Evolutionary conservation across 2,329 filamentous ascomycete genomes (phyloP), one percentile per base, ranked within the genome.

Genomic region (Westerdykella sp.): DNA sequence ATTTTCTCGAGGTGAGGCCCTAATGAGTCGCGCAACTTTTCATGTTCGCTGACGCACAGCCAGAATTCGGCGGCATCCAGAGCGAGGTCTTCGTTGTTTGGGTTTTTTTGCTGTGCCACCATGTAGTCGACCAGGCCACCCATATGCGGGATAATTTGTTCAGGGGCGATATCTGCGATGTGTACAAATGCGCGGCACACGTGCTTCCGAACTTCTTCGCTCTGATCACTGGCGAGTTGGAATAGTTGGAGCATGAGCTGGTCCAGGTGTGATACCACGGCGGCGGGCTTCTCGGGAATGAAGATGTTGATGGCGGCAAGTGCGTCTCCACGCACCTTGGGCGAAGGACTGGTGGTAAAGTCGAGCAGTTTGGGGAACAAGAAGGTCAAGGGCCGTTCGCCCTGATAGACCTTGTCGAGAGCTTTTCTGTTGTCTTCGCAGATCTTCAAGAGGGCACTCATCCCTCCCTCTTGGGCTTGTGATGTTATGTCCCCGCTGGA

Each of bases 41-140:
- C 79, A 62, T 95, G 87, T 64, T 96, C 93, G 47, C 89, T 90
- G 15, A 95, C 83, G 32, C 88, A 88, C 36, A 98, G 79, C 89
- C 94, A 98, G 63, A 98, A 98, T 66, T 98, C 93, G 5, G 93
- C 89, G 7, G 93, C 93, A 64, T 98, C 93, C 52, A 94, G 83
- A 31, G 91, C 89, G 45, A 98, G 75, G 34, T 97, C 89, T 43
- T 90, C 84, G 52, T 97, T 90, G 21, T 90, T 83, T 18, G 71
- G 69, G 50, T 83, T 84, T 65, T 84, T 81, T 66, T 98, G 93
- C 65, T 98, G 93, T 23, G 81, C 75, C 45, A 97, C 79, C 65
- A 96, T 93, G 63, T 96, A 98, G 61, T 94, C 87, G 23, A 98
- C 89, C 43, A 98, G 75, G 5, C 87, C 90, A 41, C 78, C 74